A percentile compares a stretch with the other conserved stretches of the same genome.
phyloP scores from a whole-genome alignment of 495 filamentous ascomycete genomes.

The Aspergillus kassunensis region DNA sequence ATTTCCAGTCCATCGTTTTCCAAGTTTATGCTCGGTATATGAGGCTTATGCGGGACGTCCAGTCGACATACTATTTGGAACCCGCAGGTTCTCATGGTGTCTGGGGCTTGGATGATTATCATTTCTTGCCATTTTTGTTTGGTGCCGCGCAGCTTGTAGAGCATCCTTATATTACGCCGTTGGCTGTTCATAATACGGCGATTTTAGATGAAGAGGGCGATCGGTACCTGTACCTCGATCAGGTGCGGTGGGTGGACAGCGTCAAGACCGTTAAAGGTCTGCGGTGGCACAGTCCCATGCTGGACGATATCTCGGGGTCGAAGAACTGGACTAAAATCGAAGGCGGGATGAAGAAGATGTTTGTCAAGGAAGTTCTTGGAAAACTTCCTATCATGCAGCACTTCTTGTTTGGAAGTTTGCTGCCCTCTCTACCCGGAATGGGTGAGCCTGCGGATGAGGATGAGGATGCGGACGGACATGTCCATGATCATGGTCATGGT shows the following conservation, averaged over 20 bases:
- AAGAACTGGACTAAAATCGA: constrained; percentile 92
- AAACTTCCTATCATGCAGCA: constrained; percentile 99
- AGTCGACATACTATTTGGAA: constrained; percentile 90
- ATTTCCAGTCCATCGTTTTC: constrained; percentile 71
- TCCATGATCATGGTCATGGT: constrained; percentile 66
- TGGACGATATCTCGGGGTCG: constrained; percentile 94
- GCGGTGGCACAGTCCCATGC: constrained; percentile 96
- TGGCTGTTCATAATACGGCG: constrained; percentile 79
- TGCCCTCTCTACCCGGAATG: constrained; percentile 82
- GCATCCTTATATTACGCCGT: constrained; percentile 82
- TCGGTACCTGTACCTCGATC: constrained; percentile 84
- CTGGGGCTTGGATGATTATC: constrained; percentile 96
- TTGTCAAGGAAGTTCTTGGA: constrained; percentile 83
- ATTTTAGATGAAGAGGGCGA: constrained; percentile 79
- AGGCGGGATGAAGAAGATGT: constrained; percentile 94
- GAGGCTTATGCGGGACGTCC: constrained; percentile 74
- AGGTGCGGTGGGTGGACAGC: constrained; percentile 89
- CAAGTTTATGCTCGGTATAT: constrained; percentile 77
- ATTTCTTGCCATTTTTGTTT: constrained; percentile 94
- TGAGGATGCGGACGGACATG: constrained; percentile 44
- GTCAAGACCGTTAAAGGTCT: constrained; percentile 95
- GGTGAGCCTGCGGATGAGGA: constrained; percentile 48
- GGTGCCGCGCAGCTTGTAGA: constrained; percentile 87
- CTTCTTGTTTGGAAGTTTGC: constrained; percentile 83
- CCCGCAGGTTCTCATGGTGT: constrained; percentile 94